phyloP scores from a whole-genome alignment of 2,329 filamentous ascomycete species.

The Alternaria gaisen region DNA sequence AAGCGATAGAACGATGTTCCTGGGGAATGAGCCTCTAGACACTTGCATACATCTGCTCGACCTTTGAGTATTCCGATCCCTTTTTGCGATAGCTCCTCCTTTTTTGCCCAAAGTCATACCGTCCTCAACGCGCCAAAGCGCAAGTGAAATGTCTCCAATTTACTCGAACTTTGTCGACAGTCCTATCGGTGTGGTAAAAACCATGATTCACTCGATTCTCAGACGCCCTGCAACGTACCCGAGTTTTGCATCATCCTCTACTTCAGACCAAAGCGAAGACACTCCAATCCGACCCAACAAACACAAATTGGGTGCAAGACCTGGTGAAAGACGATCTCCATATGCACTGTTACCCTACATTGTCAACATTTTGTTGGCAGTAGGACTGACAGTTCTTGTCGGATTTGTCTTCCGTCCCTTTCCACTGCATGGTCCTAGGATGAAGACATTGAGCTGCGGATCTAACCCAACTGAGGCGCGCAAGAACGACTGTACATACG shows the following conservation, averaged over 20 bases:
- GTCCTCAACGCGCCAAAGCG: background rate
- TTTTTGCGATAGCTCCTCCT: background rate
- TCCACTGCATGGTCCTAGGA: constrained; percentile 6
- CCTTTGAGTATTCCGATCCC: background rate
- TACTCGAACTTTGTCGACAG: background rate
- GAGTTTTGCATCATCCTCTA: background rate
- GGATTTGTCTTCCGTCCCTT: constrained; percentile 7
- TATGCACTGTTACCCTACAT: background rate
- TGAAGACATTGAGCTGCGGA: constrained; percentile 14
- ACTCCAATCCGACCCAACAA: background rate
- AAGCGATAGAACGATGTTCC: background rate
- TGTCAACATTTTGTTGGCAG: constrained; percentile 5
- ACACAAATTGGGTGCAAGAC: background rate
- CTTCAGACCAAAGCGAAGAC: background rate
- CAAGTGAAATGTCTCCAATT: background rate
- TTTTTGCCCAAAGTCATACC: background rate
- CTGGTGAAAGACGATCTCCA: background rate
- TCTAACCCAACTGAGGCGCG: background rate
- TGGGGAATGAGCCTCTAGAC: background rate
- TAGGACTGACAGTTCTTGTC: constrained; percentile 10
- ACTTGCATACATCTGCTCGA: background rate
- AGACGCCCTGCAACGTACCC: background rate
- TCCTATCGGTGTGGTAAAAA: background rate
- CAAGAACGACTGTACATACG: background rate
- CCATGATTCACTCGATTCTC: background rate